Evolutionary conservation across 805 yeast genomes (phyloP), one percentile per base, ranked within the genome.

Genomic region (Cyberlindnera xishuangbannaensis): DNA sequence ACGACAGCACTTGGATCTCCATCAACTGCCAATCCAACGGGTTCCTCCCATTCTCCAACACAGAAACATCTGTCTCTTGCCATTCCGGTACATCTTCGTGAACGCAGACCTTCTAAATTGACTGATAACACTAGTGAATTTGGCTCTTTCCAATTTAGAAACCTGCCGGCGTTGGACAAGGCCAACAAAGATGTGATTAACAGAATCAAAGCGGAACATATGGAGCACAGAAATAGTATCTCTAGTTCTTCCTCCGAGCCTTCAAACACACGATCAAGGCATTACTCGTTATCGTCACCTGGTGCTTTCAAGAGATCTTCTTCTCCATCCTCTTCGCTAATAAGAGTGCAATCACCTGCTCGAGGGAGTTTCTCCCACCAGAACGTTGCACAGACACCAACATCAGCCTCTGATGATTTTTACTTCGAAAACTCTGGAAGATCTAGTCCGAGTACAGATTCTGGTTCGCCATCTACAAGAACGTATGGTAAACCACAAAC

Each of bases 151-250:
- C 80, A 84, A 39, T 92, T 84, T 60, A 69, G 96, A 44, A 92
- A 92, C 54, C 62, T 92, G 41, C 79, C 90, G 5, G 92, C 92
- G 6, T 68, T 94, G 36, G 97, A 92, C 47, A 83, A 83, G 48
- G 97, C 95, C 7, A 92, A 92, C 53, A 86, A 85, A 51, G 97
- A 88, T 59, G 88, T 83, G 11, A 86, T 92, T 43, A 83, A 84
- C 50, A 65, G 95, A 42, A 70, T 92, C 52, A 83, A 87, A 50
- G 79, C 69, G 19, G 97, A 90, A 54, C 95, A 85, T 55, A 45
- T 79, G 43, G 56, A 56, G 25, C 65, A 61, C 36, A 56, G 64
- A 36, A 52, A 58, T n/a, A 62, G 67, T 14, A 44, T 55, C 14
- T 55, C 61, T 3, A 57, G 61, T 18, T 56, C 65, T 6, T 61